phyloP scores from a whole-genome alignment of 306 rosid genomes.

The Ormosia semicastrata region DNA sequence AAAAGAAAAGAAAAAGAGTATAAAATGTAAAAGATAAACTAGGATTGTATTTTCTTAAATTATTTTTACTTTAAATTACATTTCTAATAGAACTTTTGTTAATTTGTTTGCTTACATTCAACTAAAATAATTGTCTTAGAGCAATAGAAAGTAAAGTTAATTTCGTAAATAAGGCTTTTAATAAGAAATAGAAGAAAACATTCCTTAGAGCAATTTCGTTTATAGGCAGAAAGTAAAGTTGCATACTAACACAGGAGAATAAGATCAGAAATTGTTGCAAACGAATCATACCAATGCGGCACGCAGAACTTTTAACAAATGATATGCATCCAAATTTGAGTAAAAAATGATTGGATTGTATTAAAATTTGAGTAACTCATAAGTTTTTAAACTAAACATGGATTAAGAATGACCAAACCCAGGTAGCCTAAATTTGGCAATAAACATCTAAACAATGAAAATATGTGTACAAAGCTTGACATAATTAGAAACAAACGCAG shows the following conservation, averaged over 20 bases:
- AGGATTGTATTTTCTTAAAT: too few relatives aligned
- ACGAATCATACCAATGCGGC: neutral
- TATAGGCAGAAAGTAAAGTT: neutral
- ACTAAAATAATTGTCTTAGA: neutral
- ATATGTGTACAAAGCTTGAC: constrained; percentile 16
- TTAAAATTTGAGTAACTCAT: neutral
- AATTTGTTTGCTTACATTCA: neutral
- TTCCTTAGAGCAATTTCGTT: neutral
- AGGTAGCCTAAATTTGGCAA: neutral
- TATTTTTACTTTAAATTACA: neutral
- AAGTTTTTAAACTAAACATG: neutral
- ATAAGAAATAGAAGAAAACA: too few relatives aligned
- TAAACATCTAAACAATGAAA: constrained; percentile 9
- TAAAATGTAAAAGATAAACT: too few relatives aligned
- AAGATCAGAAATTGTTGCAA: neutral
- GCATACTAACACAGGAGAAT: neutral
- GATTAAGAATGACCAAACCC: constrained; percentile 11
- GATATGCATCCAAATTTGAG: neutral
- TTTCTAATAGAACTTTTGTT: neutral
- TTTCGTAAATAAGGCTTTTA: too few relatives aligned
- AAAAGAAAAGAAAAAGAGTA: too few relatives aligned
- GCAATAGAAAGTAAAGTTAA: too few relatives aligned
- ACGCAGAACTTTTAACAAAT: neutral
- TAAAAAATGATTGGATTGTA: neutral
- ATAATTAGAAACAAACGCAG: neutral